These are phyloP conservation scores for Santalum album DNA, from an alignment of 164 flowering plant genomes.

Conservation along the genomic window DNA sequence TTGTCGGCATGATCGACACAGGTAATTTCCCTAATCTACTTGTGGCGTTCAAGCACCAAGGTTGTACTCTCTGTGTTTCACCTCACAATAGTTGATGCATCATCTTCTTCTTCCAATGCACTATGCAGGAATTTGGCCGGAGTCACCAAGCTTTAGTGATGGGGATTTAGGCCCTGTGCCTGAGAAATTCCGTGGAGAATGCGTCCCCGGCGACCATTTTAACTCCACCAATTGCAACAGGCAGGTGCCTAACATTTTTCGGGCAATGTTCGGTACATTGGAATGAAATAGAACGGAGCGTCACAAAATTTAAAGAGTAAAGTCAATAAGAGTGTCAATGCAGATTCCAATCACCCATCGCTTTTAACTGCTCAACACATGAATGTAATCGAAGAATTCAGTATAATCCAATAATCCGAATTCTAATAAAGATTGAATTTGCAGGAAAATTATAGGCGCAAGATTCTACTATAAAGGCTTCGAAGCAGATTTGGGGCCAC, in stretches of 20 bases:
- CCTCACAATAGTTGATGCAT: background rate
- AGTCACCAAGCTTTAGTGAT: conserved; percentile 36
- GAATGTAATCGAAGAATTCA: no score
- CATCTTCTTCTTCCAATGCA: background rate
- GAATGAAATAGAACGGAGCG: no score
- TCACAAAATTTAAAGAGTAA: no score
- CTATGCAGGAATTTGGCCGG: conserved; percentile 38
- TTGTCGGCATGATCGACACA: conserved; percentile 41
- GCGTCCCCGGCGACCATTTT: conserved; percentile 29
- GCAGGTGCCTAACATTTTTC: conserved; percentile 4
- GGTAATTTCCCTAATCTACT: no score
- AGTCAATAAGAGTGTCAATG: no score
- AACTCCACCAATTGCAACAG: conserved; percentile 28
- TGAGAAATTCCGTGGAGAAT: conserved; percentile 29
- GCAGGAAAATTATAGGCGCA: conserved; percentile 42
- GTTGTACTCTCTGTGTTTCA: no score
- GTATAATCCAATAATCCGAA: no score
- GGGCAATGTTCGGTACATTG: no score
- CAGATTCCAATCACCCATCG: no score
- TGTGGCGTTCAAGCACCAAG: no score
- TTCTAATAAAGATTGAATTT: background rate
- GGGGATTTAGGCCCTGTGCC: conserved; percentile 31
- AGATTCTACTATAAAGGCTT: conserved; percentile 30
- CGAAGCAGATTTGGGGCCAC: conserved; percentile 7
- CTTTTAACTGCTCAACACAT: no score